Evolutionary conservation across 1,139 yeast species (phyloP).

Genomic region (Kodamaea ohmeri): DNA sequence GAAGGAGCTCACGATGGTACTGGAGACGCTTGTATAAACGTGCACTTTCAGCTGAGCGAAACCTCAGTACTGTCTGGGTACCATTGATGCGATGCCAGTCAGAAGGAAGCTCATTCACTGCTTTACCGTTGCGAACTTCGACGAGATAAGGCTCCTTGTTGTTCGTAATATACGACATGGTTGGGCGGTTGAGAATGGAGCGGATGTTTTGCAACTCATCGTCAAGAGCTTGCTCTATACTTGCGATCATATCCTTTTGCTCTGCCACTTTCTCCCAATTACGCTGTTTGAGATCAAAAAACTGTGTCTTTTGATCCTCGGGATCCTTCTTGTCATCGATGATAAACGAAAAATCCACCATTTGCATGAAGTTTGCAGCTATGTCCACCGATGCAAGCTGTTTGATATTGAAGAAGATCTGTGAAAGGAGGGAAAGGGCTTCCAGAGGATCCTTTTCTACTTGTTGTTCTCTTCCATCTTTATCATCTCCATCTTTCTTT

Average conservation of each 20-base stretch:
- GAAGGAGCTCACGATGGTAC: constrained; percentile 60
- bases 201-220: constrained; percentile 50
- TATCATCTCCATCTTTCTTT: neutral
- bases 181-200: constrained; percentile 52
- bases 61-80: constrained; percentile 70
- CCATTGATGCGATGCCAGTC: constrained; percentile 77
- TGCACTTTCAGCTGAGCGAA: constrained; percentile 59
- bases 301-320: constrained; percentile 48
- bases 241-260: constrained; percentile 42
- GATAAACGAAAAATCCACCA: constrained; percentile 60
- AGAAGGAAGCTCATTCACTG: constrained; percentile 56
- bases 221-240: constrained; percentile 44
- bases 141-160: constrained; percentile 67
- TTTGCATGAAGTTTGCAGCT: constrained; percentile 38
- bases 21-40: constrained; percentile 54
- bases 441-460: too few relatives aligned
- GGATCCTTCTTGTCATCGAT: constrained; percentile 44
- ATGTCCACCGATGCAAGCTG: constrained; percentile 13
- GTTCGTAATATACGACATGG: constrained; percentile 53
- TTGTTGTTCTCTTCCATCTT: too few relatives aligned
- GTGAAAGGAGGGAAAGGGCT: constrained; percentile 24
- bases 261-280: constrained; percentile 40
- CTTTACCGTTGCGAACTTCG: constrained; percentile 62
- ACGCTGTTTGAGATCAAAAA: constrained; percentile 47
- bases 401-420: constrained; percentile 25